Conservation (phyloP, 2,329 filamentous ascomycete genomes). For the Trichoderma atroviride region DNA sequence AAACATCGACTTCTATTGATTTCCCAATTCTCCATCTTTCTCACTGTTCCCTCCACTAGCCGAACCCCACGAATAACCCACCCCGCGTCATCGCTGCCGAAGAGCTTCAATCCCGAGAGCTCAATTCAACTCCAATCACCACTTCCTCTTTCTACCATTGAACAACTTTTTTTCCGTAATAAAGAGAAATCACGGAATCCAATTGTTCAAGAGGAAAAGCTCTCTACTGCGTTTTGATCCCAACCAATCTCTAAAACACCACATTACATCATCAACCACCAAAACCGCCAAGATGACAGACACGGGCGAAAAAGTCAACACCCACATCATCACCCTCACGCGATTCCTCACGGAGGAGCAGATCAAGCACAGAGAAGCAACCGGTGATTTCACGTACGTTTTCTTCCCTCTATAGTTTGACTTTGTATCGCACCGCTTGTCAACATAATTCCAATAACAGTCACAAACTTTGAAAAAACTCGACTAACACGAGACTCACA, state of each 20-base stretch:
- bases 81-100: constrained; percentile 22
- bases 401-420: too few species aligned
- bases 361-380: constrained; percentile 87
- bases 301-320: constrained; percentile 80
- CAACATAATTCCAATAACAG: too few species aligned
- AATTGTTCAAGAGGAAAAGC: not conserved
- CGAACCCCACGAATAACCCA: constrained; percentile 21
- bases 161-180: not conserved
- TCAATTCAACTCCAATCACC: not conserved
- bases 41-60: not conserved
- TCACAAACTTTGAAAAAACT: too few species aligned
- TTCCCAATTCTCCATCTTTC: not conserved
- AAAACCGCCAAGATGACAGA: constrained; percentile 36
- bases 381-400: constrained; percentile 94
- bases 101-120: not conserved
- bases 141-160: not conserved
- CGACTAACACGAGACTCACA: not conserved
- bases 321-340: constrained; percentile 92
- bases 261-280: constrained; percentile 27
- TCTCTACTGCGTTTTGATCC: not conserved
- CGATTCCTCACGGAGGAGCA: constrained; percentile 97
- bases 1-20: constrained; percentile 6
- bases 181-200: not conserved
- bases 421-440: too few species aligned
- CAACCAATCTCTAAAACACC: not conserved